Base-by-base conservation (phyloP, 208 protist genomes). In the Trypanosoma cruzi region DNA sequence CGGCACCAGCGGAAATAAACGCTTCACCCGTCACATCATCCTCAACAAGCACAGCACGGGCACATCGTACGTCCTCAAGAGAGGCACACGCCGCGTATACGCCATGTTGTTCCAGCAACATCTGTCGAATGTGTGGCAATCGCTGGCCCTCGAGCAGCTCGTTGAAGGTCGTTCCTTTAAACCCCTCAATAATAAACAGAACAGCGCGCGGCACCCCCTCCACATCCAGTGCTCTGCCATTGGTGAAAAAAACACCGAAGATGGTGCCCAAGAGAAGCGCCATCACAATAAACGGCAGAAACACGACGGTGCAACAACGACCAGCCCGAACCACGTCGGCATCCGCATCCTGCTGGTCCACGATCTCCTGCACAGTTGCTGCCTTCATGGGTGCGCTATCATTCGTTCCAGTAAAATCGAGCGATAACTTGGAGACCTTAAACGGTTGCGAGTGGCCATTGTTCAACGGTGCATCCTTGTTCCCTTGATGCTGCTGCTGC, bases 231-330 rank as follows among this genome's bases (percentile, higher is more conserved):
- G 69, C 61, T 0, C 65, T 63, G 48, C 88, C 88, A 49, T 80
- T 89, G 26, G 76, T 86, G 58, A 69, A 73, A 3, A 86, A 50
- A 29, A 77, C 75, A 24, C 71, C 73, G 26, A 53, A 24, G 34
- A 87, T 60, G 66, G 84, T 40, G 14, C 71, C 53, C 11, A 85
- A 20, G 26, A 85, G 40, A 55, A 90, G 61, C 31, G 42, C 64
- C 6, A 76, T 26, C 10, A 80, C 72, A 6, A 91, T 18, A 32
- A 90, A 61, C 0, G 88, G 85, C 7, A 92, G 73, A 54, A 89
- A 90, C 26, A 93, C 57, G 26, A 77, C 73, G 42, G 84, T 75
- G 77, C 88, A 94, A 81, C 88, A 91, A 64, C 81, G 77, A 48
- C 82, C 79, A 66, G 81, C 81, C 14, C 64, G 59, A 28, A 34